These are phyloP conservation scores for Lyophyllum atratum DNA, from an alignment of 768 basidiomycete genomes.

Conservation along the genomic window DNA sequence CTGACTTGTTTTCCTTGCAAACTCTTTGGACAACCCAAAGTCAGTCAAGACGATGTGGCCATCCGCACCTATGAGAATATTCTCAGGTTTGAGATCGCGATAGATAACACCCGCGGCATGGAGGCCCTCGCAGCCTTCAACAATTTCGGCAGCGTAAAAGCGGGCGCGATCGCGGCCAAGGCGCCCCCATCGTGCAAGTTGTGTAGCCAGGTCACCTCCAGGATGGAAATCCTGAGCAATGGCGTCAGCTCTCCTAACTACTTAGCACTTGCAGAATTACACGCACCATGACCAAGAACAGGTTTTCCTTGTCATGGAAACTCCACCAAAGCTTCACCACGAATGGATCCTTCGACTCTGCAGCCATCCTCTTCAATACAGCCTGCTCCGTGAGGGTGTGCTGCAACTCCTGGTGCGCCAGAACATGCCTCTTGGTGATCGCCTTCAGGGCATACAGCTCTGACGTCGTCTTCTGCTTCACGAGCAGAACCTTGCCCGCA, in stretches of 20 bases:
- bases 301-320: constrained; percentile 96
- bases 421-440: constrained; percentile 95
- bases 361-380: constrained; percentile 92
- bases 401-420: constrained; percentile 94
- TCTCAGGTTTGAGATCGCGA: constrained; percentile 96
- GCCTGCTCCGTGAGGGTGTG: constrained; percentile 97
- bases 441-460: constrained; percentile 94
- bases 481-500: constrained; percentile 94
- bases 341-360: constrained; percentile 86
- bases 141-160: constrained; percentile 97
- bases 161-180: constrained; percentile 92
- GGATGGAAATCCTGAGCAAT: constrained; percentile 82
- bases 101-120: constrained; percentile 96
- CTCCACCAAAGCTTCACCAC: constrained; percentile 96
- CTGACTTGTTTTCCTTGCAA: constrained; percentile 54
- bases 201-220: constrained; percentile 96
- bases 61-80: constrained; percentile 90
- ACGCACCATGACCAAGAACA: constrained; percentile 92
- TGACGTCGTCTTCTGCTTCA: constrained; percentile 71
- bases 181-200: constrained; percentile 93
- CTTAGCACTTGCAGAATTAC: constrained; percentile 15
- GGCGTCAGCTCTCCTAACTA: constrained; percentile 16
- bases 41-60: constrained; percentile 98
- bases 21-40: constrained; percentile 94
- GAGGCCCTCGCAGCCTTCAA: constrained; percentile 93